These are phyloP conservation scores for Zymoseptoria ardabiliae DNA, from an alignment of 2,329 filamentous ascomycete species.

Conservation along the genomic window DNA sequence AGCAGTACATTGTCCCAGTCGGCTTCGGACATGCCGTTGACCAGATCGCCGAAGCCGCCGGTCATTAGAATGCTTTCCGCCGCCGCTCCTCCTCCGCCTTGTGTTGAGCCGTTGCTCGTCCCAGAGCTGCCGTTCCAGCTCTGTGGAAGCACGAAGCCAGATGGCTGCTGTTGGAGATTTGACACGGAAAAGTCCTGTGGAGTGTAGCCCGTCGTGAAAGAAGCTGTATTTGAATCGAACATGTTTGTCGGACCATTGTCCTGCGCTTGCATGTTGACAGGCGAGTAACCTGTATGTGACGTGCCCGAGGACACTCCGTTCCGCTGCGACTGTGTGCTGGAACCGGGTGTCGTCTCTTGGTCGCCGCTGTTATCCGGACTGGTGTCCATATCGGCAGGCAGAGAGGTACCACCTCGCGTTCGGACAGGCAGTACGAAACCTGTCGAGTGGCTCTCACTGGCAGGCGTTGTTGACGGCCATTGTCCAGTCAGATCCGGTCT, in stretches of 20 bases:
- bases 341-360: constrained; percentile 20
- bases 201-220: constrained; percentile 17
- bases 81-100: not conserved
- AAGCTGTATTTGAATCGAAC: constrained; percentile 11
- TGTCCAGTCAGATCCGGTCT: constrained; percentile 6
- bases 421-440: constrained; percentile 21
- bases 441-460: not conserved
- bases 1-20: constrained; percentile 26
- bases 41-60: constrained; percentile 15
- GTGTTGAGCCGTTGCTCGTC: constrained; percentile 1
- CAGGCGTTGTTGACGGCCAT: not conserved
- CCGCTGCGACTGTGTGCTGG: constrained; percentile 19
- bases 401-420: not conserved
- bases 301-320: constrained; percentile 21
- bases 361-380: constrained; percentile 26
- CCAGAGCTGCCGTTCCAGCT: constrained; percentile 7
- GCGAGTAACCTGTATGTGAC: constrained; percentile 24
- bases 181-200: constrained; percentile 13
- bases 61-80: not conserved
- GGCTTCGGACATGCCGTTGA: constrained; percentile 24
- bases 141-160: constrained; percentile 17
- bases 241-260: constrained; percentile 5
- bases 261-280: constrained; percentile 12
- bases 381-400: constrained; percentile 23
- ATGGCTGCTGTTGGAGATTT: constrained; percentile 8